These are phyloP conservation scores for Kickxella alabastrina DNA, from an alignment of 192 early-diverging fungal species.

Conservation along the genomic window DNA sequence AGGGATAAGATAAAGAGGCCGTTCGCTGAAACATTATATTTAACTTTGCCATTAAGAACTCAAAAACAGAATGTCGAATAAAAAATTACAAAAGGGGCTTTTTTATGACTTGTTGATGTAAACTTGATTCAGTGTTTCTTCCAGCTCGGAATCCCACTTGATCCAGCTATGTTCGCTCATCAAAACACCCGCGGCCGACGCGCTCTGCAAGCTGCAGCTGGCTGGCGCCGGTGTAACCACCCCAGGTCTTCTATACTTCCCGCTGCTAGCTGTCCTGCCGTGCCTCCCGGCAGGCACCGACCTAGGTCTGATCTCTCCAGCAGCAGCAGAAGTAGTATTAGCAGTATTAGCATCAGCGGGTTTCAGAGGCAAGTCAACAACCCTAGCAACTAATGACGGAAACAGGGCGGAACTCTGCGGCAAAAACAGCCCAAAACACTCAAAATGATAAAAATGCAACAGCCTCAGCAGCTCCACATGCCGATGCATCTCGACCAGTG, in stretches of 20 bases:
- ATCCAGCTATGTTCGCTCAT: conserved; percentile 26
- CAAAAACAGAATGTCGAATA: too few relatives aligned
- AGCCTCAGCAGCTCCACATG: conserved; percentile 46
- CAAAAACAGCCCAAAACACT: conserved; percentile 19
- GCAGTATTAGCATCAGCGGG: too few relatives aligned
- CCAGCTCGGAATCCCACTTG: conserved; percentile 47
- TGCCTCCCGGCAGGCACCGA: too few relatives aligned
- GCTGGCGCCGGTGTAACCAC: background rate
- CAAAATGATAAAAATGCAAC: conserved; percentile 40
- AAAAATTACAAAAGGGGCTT: too few relatives aligned
- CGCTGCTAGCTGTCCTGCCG: too few relatives aligned
- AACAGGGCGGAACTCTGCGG: conserved; percentile 39
- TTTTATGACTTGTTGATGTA: too few relatives aligned
- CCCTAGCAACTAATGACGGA: conserved; percentile 30
- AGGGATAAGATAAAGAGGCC: background rate
- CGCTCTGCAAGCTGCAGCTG: conserved; percentile 1
- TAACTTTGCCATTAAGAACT: background rate
- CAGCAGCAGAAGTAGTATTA: too few relatives aligned
- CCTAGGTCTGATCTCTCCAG: too few relatives aligned
- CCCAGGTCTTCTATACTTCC: background rate
- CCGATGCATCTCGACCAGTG: conserved; percentile 49
- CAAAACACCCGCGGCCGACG: too few relatives aligned
- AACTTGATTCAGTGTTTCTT: conserved; percentile 36
- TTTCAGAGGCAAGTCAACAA: background rate
- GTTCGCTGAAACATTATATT: conserved; percentile 2